Evolutionary conservation across 1,139 yeast genomes (phyloP), one percentile per base, ranked within the genome.

Genomic region (Lizanozyma gosingica): DNA sequence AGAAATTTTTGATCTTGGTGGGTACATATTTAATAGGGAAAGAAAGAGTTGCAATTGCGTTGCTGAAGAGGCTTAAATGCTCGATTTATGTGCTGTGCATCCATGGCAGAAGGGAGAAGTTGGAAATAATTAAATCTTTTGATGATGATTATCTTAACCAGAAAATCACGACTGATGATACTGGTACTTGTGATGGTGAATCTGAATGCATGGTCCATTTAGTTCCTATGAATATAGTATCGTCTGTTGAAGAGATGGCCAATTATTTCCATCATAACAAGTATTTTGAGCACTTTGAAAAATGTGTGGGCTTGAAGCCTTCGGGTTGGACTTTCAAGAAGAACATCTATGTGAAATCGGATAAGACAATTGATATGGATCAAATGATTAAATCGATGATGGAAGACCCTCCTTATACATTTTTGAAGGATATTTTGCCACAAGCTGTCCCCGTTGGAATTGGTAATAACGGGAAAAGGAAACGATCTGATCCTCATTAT

Each of bases 11-110:
- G 43, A 76, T 85, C 6, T 65, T 85, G 17, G 80, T 92, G n/a
- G 97, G 97, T 0, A 82, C 95, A 0, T 92, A 92, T 57, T 75
- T 90, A 1, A 87, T 92, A 35, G 97, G 98, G 2, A 92, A 92
- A 56, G 98, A 92, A 55, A 74, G 80, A 43, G 57, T 92, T 18
- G 97, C 95, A 0, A 61, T 86, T 8, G 67, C 77, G 1, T 69
- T 86, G 29, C 92, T 90, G 53, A 60, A 71, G 37, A 54, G 55
- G n/a, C 55, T 22, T 86, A 15, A 55, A 63, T 2, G 73, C 70
- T 52, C 80, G 57, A 63, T 81, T 64, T 50, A 54, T 45, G 63
- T 67, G 4, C 70, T 82, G 69, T 62, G 76, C 71, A 49, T 66
- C 55, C 59, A 65, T 18, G 63, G 73, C 40, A 71, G 84, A 47